Evolutionary conservation across 2,329 filamentous ascomycete species (phyloP).

Genomic region (Fusarium sambucinum): DNA sequence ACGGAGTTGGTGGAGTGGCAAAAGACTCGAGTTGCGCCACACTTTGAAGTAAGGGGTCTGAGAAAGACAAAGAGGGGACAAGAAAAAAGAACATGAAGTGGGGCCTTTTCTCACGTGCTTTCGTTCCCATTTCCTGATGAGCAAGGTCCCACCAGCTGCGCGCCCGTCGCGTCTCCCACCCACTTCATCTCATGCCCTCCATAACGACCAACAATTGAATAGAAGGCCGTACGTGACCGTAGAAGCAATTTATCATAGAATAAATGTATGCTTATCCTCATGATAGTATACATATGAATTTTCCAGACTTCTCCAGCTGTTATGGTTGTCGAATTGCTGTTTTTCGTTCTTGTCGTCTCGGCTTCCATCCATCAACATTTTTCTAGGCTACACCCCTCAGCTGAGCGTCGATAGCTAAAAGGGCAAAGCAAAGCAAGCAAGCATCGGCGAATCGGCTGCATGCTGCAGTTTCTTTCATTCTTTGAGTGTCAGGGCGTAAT

Average conservation of each 20-base stretch:
- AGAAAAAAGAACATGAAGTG: constrained; percentile 36
- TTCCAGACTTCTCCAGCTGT: constrained; percentile 38
- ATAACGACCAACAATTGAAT: constrained; percentile 35
- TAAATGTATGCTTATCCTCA: constrained; percentile 19
- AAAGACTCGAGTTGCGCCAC: constrained; percentile 21
- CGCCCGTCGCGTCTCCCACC: constrained; percentile 60
- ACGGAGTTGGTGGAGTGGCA: constrained; percentile 28
- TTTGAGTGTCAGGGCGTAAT: constrained; percentile 31
- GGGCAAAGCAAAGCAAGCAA: constrained; percentile 46
- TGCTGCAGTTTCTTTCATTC: constrained; percentile 48
- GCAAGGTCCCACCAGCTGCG: constrained; percentile 53
- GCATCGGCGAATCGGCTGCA: constrained; percentile 46
- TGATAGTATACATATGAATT: constrained; percentile 23
- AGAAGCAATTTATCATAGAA: constrained; percentile 19
- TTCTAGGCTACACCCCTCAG: constrained; percentile 44
- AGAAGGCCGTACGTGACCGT: constrained; percentile 48
- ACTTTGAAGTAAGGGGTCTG: constrained; percentile 33
- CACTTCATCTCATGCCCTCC: constrained; percentile 57
- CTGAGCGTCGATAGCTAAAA: constrained; percentile 42
- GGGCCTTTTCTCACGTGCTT: constrained; percentile 56
- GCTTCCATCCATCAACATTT: constrained; percentile 28
- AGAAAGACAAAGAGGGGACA: constrained; percentile 16
- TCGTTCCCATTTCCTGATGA: constrained; percentile 57
- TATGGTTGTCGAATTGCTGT: constrained; percentile 41
- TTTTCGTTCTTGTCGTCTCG: constrained; percentile 19